Base-by-base conservation (phyloP, 164 flowering plant genomes). In the Sextonia rubra region DNA sequence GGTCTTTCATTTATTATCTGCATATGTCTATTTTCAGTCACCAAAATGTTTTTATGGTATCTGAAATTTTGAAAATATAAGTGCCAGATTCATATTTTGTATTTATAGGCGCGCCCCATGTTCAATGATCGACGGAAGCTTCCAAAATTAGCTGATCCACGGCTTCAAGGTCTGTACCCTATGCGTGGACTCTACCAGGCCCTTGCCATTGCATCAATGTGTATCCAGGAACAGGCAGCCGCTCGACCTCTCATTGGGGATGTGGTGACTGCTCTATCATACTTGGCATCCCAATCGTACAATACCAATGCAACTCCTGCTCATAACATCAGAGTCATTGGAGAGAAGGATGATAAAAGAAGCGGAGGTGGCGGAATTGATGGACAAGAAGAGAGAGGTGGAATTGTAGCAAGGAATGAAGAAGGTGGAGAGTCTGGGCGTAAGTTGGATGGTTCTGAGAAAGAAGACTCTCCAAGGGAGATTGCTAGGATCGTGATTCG, bases 391-490 rank as follows among this genome's bases (percentile, higher is more conserved):
- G 84, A 77, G 12, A 64, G 68, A 71, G 80, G 72, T 30, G 80
- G 73, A 27, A 79, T 73, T 69, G 68, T 84, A 5, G 11, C 18
- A 37, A 87, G 77, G 78, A 85, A 76, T 58, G 90, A 90, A 66
- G 89, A 88, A 58, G 86, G 85, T 9, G 86, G 84, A 69, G 89
- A 87, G 15, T 88, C 91, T 9, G 93, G 97, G 15, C 82, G 81
- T 22, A 85, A 81, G 75, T 86, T 84, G 44, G 91, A 88, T 37
- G 91, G 92, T 60, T 87, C 88, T 6, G 97, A 89, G 81, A 89
- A 77, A 68, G 97, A 90, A 0, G 91, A 91, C 64, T 90, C 93
- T 30, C 94, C 97, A 1, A 85, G 72, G 73, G 95, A 92, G 77
- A 85, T 89, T 9, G 88, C 86, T 0, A 86, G 83, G 83, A 86